These are phyloP conservation scores for Aspergillus viridinutans DNA, from an alignment of 2,329 filamentous ascomycete species.

Conservation along the genomic window DNA sequence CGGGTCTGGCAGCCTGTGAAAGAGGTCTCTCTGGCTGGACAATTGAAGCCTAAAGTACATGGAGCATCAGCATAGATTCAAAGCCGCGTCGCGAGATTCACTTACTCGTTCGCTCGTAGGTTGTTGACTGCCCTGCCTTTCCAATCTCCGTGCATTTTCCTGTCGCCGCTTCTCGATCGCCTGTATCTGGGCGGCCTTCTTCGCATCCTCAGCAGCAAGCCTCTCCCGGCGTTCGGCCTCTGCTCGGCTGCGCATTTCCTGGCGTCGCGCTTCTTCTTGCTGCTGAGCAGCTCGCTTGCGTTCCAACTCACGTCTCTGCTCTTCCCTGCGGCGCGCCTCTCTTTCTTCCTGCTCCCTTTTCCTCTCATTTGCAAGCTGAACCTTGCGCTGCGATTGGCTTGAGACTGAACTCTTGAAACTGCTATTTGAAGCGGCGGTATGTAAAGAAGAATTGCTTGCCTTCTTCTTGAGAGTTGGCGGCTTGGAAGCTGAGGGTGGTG, in stretches of 20 bases:
- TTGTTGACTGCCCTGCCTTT: constrained; percentile 43
- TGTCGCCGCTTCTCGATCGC: constrained; percentile 50
- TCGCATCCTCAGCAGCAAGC: constrained; percentile 54
- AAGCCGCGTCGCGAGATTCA: background rate
- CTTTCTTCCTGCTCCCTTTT: constrained; percentile 83
- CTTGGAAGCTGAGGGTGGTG: constrained; percentile 47
- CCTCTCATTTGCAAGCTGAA: constrained; percentile 69
- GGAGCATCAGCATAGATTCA: constrained; percentile 1
- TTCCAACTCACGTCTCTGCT: constrained; percentile 77
- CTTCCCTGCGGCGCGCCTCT: constrained; percentile 71
- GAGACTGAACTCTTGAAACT: constrained; percentile 64
- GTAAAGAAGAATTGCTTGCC: constrained; percentile 62
- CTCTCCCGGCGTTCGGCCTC: constrained; percentile 49
- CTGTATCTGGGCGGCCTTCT: constrained; percentile 62
- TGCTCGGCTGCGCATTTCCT: constrained; percentile 59
- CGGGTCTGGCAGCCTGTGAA: constrained; percentile 43
- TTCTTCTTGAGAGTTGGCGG: constrained; percentile 54
- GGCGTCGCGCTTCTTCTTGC: constrained; percentile 58
- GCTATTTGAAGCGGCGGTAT: constrained; percentile 48
- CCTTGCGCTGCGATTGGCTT: constrained; percentile 61
- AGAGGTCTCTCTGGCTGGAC: constrained; percentile 28
- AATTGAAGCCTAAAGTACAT: constrained; percentile 17
- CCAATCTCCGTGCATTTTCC: constrained; percentile 44
- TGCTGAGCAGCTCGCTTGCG: constrained; percentile 62
- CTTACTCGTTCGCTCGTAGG: constrained; percentile 36